Base-by-base conservation (phyloP, 345 rosid species). In the Hibiscus syriacus region DNA sequence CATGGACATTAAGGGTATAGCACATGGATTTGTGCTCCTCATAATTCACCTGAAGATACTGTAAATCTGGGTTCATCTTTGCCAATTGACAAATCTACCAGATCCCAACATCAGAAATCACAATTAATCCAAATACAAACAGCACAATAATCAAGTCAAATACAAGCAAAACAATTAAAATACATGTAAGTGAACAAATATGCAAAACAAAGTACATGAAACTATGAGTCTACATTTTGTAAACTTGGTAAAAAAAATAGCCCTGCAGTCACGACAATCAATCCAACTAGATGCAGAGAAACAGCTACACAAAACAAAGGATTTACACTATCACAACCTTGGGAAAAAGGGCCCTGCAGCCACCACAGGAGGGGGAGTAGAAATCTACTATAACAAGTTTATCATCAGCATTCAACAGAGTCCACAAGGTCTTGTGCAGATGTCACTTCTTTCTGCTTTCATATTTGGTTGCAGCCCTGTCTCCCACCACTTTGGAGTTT, bases 1-100 rank as follows among this genome's bases (percentile, higher is more conserved):
- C 97, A 54, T 91, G 97, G 32, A 94, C 97, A 70, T 90, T 87
- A 30, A 94, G 95, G 73, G 93, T 91, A 45, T 86, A 87, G 69
- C 96, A 91, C 99, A 94, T 91, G 64, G 99, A 91, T 76, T 83
- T 94, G 23, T 87, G 97, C 64, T 89, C 95, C 84, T 91, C 96
- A 50, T 87, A 88, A 64, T 94, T 91, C 55, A 94, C 92, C 64
- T 89, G 95, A 76, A 94, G 86, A 76, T 91, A 94, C 79, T 78
- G 87, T 36, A 86, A 90, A 38, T 89, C 88, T 1, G 86, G 88
- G 69, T 85, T 87, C 80, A 70, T 77, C 81, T 87, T 92, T 4
- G 93, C 97, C 34, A 94, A 27, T 58, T 94, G 99, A 74, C 96
- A 91, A 75, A 89, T 77, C 97, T 89, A 77, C 64, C 52, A n/a